Evolutionary conservation across 495 filamentous ascomycete genomes (phyloP), one percentile per base, ranked within the genome.

Genomic region (Penicillium cosmopolitanum): DNA sequence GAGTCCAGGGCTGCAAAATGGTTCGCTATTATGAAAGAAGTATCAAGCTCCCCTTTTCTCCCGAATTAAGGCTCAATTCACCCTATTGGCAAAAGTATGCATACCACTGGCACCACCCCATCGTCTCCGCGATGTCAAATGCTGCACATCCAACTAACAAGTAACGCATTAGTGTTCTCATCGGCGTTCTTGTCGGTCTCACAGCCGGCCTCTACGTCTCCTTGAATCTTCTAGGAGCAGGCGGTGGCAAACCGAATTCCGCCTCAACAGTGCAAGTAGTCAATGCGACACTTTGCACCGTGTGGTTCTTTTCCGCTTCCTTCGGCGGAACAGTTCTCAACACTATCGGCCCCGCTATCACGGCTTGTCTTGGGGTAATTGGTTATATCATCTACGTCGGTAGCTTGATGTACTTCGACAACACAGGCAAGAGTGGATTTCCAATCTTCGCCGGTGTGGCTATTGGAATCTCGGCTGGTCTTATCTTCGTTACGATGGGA

Each of bases 401-500:
- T n/a, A 40, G 36, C 15, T n/a, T 40, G 36, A 40, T 40, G 36
- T 40, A 40, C 15, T 40, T 40, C 12, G 36, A 40, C 5, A 4
- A 40, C 5, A n/a, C 36, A n/a, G 36, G 36, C 15, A 40, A 40
- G 15, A 40, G 36, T n/a, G 36, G 36, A 15, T 40, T 40, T 40
- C 36, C 36, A 12, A 40, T 40, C 15, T 40, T 40, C 15, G 36
- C 36, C 11, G 36, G 36, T 0, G 36, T n/a, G 12, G 36, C 36
- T 40, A n/a, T 40, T 40, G 36, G 36, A n/a, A 40, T 40, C 7
- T 40, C 36, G 1, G 36, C 36, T n/a, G 36, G 36, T 5, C 36
- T 40, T n/a, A 40, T 40, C 36, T 40, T 40, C 36, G 36, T 40
- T n/a, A 40, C 36, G 36, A 40, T 40, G 36, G 36, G 36, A 40